Percentiles rank a stretch among this genome's conserved stretches.
Conservation (phyloP, 106 monocot species). For the Dioscorea zingiberensis region DNA sequence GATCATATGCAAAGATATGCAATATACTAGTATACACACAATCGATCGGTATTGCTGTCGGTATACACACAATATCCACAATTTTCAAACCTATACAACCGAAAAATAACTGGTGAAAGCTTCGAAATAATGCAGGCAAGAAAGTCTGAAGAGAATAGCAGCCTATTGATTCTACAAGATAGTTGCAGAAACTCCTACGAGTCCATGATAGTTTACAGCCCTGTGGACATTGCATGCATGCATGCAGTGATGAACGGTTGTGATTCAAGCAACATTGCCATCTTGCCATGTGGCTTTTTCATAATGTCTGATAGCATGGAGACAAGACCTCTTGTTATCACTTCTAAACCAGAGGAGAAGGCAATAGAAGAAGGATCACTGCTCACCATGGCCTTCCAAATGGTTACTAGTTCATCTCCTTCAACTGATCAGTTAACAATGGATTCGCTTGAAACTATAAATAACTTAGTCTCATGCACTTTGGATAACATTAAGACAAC, state of each 20-base stretch:
- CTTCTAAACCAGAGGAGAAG: slow-evolving; percentile 13
- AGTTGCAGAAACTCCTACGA: slow-evolving; percentile 36
- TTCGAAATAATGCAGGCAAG: slow-evolving; percentile 11
- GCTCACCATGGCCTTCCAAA: slow-evolving; percentile 52
- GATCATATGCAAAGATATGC: no score
- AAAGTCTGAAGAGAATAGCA: slow-evolving; percentile 10
- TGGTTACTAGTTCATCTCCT: slow-evolving; percentile 22
- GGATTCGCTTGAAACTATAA: slow-evolving; percentile 26
- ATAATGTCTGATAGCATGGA: slow-evolving; percentile 56
- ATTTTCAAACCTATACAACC: background rate
- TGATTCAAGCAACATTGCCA: slow-evolving; percentile 31
- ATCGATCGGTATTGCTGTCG: background rate
- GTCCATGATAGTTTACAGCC: slow-evolving; percentile 43
- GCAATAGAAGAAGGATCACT: slow-evolving; percentile 35
- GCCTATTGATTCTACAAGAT: slow-evolving; percentile 46
- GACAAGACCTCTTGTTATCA: slow-evolving; percentile 40
- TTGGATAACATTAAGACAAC: slow-evolving; percentile 36
- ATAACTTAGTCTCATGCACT: slow-evolving; percentile 24
- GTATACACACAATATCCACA: background rate
- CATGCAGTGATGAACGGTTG: slow-evolving; percentile 42
- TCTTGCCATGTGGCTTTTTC: slow-evolving; percentile 56
- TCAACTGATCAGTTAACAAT: slow-evolving; percentile 16
- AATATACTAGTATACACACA: background rate
- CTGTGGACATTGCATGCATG: slow-evolving; percentile 30
- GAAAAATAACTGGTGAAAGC: background rate